Base-by-base conservation (phyloP, 805 yeast species). In the Metschnikowia similis region DNA sequence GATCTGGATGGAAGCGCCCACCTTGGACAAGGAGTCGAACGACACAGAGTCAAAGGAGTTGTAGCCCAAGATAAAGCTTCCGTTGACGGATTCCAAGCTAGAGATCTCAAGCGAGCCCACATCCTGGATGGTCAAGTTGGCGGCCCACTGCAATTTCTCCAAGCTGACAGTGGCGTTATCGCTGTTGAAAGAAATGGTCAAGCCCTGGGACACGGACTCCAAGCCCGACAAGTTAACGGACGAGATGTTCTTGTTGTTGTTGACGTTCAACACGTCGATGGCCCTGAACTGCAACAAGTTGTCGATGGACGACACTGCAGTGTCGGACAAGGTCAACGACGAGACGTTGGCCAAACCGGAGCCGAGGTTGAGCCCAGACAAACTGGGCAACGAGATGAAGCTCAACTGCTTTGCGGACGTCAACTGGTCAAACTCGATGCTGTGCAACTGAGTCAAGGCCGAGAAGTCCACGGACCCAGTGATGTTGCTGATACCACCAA, bases 71-170 rank as follows among this genome's bases (percentile, higher is more conserved):
- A 64, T 58, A 38, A 71, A 63, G 28, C 77, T 62, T 43, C 77
- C 77, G 60, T 73, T 73, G 47, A 72, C 74, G 35, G 64, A 52
- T 43, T 70, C 57, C 61, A 73, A 67, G 61, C 65, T 63, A 28
- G 58, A 40, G 48, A 65, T 67, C 41, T 64, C 59, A 31, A 73
- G 51, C n/a, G 58, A 56, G 28, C 62, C 57, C 36, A 66, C 69
- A 56, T 73, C 77, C 61, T 73, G 77, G 44, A 73, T 56, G 49
- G 76, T 72, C 60, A 73, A 66, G 65, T 73, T 73, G 39, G 76
- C 66, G 35, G 77, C 74, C 72, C 72, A 70, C 40, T 54, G 44
- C 62, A 73, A 70, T 51, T 59, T 53, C 51, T 70, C 69, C 57
- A 73, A 63, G 39, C 54, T 61, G 45, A 63, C 57, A 29, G 62